Base-by-base conservation (phyloP, 257 asterid species). In the Salvia splendens region DNA sequence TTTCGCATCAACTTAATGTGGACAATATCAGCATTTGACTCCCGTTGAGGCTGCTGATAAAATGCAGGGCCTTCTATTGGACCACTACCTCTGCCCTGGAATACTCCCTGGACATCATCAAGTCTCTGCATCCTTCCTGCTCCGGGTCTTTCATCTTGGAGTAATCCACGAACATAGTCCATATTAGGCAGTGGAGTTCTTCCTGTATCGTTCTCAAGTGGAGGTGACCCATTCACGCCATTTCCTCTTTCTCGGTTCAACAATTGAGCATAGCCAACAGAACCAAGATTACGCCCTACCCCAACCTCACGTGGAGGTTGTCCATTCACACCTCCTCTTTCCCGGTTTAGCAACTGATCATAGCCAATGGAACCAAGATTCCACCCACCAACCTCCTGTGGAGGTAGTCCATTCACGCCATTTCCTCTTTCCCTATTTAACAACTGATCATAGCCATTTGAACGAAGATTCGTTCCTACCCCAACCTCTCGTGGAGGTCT, bases 1-100 rank as follows among this genome's bases (percentile, higher is more conserved):
- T 94, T 94, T 33, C 95, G 85, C 68, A 87, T 83, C 77, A 94
- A 77, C 86, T 86, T 94, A 41, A 93, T 86, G 74, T 91, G 99
- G 60, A 94, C 93, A 20, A 91, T 62, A 77, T 91, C 99, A 49
- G 95, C 89, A 82, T 91, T 85, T 14, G 87, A 48, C 84, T 94
- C 99, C 0, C 81, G 28, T 20, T 56, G 80, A 40, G 64, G 32
- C 47, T 53, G 82, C 9, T 74, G 10, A 38, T 71, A 35, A 17
- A 28, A 9, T 24, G 69, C 61, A 36, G 47, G 17, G 33, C 78
- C 72, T 24, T 68, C 64, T 1, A 9, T 60, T 2, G 12, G 3
- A 54, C 32, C 43, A 20, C 2, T 6, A 6, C 68, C 68, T 42
- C 75, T 56, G 5, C 75, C 78, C 8, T 10, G 66, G 51, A 61